These are phyloP conservation scores for Erigeron philadelphicus DNA, from an alignment of 140 eudicot species.

Conservation along the genomic window DNA sequence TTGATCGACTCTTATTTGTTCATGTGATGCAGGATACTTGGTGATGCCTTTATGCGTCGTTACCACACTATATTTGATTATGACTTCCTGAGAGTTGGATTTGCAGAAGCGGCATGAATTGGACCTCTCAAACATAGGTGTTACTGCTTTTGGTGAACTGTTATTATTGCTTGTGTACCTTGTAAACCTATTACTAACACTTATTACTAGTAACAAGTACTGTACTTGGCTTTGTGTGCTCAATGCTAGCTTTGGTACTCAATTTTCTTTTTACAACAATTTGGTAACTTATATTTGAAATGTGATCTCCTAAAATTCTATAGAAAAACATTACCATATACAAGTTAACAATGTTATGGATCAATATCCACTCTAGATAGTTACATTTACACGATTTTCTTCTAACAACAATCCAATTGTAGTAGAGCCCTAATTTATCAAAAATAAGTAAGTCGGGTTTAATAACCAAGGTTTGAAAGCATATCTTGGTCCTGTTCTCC, in stretches of 20 bases:
- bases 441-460: no score
- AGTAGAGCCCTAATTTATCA: no score
- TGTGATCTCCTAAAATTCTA: no score
- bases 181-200: neutral
- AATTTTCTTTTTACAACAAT: neutral
- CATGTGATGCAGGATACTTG: constrained; percentile 5
- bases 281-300: no score
- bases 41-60: constrained; percentile 16
- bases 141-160: neutral
- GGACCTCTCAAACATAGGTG: neutral
- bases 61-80: constrained; percentile 21
- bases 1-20: neutral
- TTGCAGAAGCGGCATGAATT: constrained; percentile 12
- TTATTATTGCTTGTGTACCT: neutral
- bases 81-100: constrained; percentile 10
- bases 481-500: no score
- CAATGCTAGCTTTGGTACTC: neutral
- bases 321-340: no score
- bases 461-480: no score
- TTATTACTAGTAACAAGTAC: neutral
- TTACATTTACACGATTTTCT: no score
- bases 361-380: no score
- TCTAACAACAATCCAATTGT: no score
- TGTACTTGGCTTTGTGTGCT: neutral
- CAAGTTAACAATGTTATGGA: no score